Evolutionary conservation across 805 yeast species (phyloP).

Genomic region (Yarrowia hollandica): DNA sequence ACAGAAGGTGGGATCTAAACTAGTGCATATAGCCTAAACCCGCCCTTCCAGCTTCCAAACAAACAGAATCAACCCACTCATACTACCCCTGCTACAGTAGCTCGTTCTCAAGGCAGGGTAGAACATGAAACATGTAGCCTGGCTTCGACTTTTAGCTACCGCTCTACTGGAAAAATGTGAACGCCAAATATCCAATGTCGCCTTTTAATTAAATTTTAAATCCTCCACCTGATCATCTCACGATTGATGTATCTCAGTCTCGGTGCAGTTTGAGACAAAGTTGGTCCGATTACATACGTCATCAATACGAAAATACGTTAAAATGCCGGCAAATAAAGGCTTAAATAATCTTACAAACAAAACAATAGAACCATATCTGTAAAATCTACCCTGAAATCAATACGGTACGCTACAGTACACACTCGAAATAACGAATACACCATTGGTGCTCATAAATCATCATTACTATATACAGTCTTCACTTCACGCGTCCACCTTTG

Average conservation of each 20-base stretch:
- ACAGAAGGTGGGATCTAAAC: not conserved
- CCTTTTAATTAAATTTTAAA: too few species aligned
- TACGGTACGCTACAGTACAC: too few species aligned
- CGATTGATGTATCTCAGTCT: too few species aligned
- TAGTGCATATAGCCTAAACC: too few species aligned
- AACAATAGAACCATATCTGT: not conserved
- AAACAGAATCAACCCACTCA: too few species aligned
- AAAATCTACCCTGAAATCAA: too few species aligned
- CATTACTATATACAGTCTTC: slow-evolving; percentile 28
- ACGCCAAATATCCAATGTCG: too few species aligned
- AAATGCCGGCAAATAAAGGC: too few species aligned
- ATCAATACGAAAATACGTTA: not conserved
- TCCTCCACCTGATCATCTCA: too few species aligned
- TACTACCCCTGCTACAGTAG: slow-evolving; percentile 8
- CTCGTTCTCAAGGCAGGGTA: not conserved
- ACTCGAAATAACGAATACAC: not conserved
- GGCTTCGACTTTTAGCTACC: not conserved
- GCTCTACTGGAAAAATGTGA: too few species aligned
- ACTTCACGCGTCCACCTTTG: slow-evolving; percentile 27
- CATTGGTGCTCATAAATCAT: slow-evolving; percentile 19
- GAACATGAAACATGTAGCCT: not conserved
- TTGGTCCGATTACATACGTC: not conserved
- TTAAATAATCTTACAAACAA: not conserved
- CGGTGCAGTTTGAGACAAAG: slow-evolving; percentile 1
- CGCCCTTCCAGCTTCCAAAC: too few species aligned